These are phyloP conservation scores for Adansonia gregorii DNA, from an alignment of 441 rosid species.

Conservation along the genomic window DNA sequence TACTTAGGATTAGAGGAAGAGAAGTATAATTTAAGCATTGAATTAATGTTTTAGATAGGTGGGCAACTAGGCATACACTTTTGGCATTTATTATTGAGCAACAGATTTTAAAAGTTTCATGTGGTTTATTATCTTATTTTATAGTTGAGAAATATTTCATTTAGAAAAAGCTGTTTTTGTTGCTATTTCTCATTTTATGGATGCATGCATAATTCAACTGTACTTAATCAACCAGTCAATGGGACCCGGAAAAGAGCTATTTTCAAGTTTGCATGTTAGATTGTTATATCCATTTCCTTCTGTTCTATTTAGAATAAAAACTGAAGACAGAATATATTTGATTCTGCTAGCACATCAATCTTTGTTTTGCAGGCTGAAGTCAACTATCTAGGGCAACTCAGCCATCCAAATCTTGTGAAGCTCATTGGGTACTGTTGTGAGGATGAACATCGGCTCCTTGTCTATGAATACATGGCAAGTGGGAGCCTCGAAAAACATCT, in stretches of 20 bases:
- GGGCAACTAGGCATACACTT: not conserved
- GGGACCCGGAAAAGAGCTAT: not conserved
- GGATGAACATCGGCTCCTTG: slow-evolving; percentile 89
- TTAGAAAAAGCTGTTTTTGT: slow-evolving; percentile 3
- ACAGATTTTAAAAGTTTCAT: slow-evolving; percentile 12
- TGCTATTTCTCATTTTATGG: not conserved
- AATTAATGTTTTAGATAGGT: not conserved
- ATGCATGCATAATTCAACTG: not conserved
- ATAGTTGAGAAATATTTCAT: not conserved
- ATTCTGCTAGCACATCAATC: slow-evolving; percentile 2
- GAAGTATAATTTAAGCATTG: not conserved
- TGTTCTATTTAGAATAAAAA: not conserved
- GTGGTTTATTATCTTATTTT: not conserved
- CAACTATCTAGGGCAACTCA: slow-evolving; percentile 89
- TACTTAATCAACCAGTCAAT: not conserved
- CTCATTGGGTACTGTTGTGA: slow-evolving; percentile 99
- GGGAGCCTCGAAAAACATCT: slow-evolving; percentile 97
- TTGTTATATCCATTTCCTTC: not conserved
- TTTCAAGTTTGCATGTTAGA: slow-evolving; percentile 10
- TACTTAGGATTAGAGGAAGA: not conserved
- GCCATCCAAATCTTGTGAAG: slow-evolving; percentile 93
- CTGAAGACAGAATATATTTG: slow-evolving; percentile 10
- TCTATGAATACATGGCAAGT: slow-evolving; percentile 92
- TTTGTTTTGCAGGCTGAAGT: slow-evolving; percentile 82
- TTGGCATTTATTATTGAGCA: not conserved